phyloP scores from a whole-genome alignment of 108 stramenopile genomes.

The Pseudonitzschia pungens region DNA sequence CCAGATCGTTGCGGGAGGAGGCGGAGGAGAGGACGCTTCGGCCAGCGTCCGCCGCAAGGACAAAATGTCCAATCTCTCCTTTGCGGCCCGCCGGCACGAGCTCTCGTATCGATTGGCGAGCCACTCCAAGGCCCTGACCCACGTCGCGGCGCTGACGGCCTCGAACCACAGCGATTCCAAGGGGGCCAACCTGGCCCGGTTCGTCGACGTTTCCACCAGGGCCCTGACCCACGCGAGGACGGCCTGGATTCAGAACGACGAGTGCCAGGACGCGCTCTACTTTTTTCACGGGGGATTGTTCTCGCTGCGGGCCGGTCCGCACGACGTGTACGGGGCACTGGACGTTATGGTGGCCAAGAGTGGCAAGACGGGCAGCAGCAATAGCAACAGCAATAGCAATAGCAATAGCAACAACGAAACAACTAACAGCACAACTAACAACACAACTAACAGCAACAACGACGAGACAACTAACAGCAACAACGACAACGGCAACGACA shows the following conservation, averaged over 20 bases:
- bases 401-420: background rate
- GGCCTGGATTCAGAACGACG: constrained; percentile 74
- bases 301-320: constrained; percentile 57
- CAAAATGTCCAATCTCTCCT: constrained; percentile 77
- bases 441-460: too few species aligned
- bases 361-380: background rate
- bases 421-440: background rate
- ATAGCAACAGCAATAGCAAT: background rate
- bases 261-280: constrained; percentile 86
- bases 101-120: constrained; percentile 64
- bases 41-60: constrained; percentile 35
- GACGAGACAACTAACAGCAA: background rate
- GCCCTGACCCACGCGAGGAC: constrained; percentile 67
- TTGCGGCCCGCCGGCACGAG: constrained; percentile 85
- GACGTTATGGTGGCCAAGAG: constrained; percentile 37
- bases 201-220: constrained; percentile 50
- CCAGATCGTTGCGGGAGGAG: constrained; percentile 41
- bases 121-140: constrained; percentile 60
- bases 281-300: constrained; percentile 80
- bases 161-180: constrained; percentile 25
- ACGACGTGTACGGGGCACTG: constrained; percentile 78
- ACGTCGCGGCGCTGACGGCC: constrained; percentile 69
- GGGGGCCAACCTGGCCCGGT: constrained; percentile 30
- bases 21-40: constrained; percentile 7
- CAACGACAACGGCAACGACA: background rate